Evolutionary conservation across 139 green algal species (phyloP).

Genomic region (Chlorella sorokiniana): DNA sequence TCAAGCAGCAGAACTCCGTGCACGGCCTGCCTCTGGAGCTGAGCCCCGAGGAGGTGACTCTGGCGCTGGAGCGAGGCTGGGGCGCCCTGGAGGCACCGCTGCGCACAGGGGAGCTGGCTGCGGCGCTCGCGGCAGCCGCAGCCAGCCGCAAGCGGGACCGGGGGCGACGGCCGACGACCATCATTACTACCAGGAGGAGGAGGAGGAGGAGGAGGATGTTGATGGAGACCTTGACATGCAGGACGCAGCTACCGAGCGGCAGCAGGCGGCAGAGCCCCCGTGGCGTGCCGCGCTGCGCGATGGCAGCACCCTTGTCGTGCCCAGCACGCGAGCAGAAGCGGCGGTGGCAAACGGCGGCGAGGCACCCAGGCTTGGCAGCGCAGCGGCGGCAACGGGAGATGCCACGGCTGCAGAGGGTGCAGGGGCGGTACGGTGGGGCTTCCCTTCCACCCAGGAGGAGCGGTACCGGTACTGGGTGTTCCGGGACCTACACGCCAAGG

Average conservation of each 20-base stretch:
- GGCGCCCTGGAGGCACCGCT: neutral
- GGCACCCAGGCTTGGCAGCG: neutral
- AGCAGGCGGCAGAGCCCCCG: conserved; percentile 6
- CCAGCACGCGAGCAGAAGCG: conserved; percentile 3
- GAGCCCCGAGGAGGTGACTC: conserved; percentile 48
- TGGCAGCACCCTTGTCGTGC: conserved; percentile 21
- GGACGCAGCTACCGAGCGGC: neutral
- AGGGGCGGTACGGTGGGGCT: conserved; percentile 36
- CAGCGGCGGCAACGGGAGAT: neutral
- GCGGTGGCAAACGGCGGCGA: neutral
- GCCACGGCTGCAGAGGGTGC: neutral
- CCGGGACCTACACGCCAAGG: conserved; percentile 36
- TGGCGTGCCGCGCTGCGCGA: conserved; percentile 35
- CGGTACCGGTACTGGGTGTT: conserved; percentile 43
- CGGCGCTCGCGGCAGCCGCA: neutral
- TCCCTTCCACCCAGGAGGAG: conserved; percentile 42
- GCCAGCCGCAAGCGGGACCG: neutral
- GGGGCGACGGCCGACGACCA: neutral
- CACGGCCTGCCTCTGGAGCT: conserved; percentile 60
- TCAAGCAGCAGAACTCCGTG: conserved; percentile 63
- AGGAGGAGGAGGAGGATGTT: neutral
- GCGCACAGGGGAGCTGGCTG: neutral
- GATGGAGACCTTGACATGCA: neutral
- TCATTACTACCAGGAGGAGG: neutral
- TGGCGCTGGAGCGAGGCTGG: conserved; percentile 45